These are phyloP conservation scores for Catenaria anguillulae DNA, from an alignment of 371 early-diverging fungal species.

Conservation along the genomic window DNA sequence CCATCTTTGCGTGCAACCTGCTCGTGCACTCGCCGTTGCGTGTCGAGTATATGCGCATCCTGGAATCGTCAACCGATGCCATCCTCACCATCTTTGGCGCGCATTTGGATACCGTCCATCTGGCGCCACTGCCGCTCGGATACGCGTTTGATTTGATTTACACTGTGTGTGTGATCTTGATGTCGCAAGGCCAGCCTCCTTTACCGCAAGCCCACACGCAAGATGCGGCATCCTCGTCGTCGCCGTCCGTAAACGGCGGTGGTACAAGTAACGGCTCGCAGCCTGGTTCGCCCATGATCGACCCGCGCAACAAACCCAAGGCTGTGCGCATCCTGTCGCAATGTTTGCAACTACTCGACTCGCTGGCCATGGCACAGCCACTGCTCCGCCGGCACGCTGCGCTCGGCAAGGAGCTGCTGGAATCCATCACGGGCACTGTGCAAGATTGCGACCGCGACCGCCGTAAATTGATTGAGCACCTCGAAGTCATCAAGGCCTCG, in stretches of 20 bases:
- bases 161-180: slow-evolving; percentile 1
- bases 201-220: no score
- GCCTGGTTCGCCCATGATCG: no score
- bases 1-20: not conserved
- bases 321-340: slow-evolving; percentile 1
- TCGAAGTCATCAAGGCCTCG: not conserved
- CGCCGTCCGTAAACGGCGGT: no score
- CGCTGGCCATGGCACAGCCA: not conserved
- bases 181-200: not conserved
- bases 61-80: not conserved
- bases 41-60: not conserved
- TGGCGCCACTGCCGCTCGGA: not conserved
- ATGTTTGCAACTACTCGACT: not conserved
- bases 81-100: not conserved
- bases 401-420: not conserved
- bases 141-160: slow-evolving; percentile 1
- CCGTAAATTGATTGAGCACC: not conserved
- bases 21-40: not conserved
- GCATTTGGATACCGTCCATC: not conserved
- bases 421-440: not conserved
- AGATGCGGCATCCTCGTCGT: no score
- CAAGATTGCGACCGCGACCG: slow-evolving; percentile 2
- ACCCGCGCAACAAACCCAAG: not conserved
- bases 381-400: not conserved
- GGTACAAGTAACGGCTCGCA: no score